Conservation (phyloP, 495 filamentous ascomycete genomes). For the Penicillium paxilli region DNA sequence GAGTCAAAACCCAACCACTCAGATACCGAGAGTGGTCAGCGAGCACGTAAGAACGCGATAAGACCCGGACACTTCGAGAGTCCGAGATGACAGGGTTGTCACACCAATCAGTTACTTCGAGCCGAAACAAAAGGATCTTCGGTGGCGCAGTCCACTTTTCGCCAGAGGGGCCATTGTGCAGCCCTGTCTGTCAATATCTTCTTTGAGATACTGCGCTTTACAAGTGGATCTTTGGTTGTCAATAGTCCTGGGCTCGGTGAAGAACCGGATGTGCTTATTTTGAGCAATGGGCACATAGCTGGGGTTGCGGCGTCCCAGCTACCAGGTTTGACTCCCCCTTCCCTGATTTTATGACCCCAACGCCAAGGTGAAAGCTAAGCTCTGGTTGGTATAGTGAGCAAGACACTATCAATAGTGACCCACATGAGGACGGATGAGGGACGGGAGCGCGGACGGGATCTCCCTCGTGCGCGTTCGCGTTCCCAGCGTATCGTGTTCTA, state of each 20-base stretch:
- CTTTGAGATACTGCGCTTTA: not conserved
- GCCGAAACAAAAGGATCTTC: not conserved
- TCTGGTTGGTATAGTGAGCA: not conserved
- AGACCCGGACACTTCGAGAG: not conserved
- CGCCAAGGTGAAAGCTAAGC: not conserved
- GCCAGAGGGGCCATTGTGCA: not conserved
- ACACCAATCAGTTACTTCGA: not conserved
- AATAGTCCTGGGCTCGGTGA: not conserved
- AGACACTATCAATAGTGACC: not conserved
- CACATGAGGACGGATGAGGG: not conserved
- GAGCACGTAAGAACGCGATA: not conserved
- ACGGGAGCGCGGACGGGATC: not conserved
- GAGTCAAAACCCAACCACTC: not conserved
- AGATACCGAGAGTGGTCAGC: not conserved
- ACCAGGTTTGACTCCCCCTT: not conserved
- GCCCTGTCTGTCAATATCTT: not conserved
- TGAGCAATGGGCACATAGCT: not conserved
- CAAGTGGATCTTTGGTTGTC: not conserved
- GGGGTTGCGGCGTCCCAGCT: not conserved
- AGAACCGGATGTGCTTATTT: not conserved
- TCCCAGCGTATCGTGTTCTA: not conserved
- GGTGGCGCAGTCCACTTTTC: not conserved
- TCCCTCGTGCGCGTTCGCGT: not conserved
- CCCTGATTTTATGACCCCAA: not conserved
- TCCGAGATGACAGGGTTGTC: not conserved